phyloP scores from a whole-genome alignment of 2,329 filamentous ascomycete genomes.

The Aspergillus uvarum region DNA sequence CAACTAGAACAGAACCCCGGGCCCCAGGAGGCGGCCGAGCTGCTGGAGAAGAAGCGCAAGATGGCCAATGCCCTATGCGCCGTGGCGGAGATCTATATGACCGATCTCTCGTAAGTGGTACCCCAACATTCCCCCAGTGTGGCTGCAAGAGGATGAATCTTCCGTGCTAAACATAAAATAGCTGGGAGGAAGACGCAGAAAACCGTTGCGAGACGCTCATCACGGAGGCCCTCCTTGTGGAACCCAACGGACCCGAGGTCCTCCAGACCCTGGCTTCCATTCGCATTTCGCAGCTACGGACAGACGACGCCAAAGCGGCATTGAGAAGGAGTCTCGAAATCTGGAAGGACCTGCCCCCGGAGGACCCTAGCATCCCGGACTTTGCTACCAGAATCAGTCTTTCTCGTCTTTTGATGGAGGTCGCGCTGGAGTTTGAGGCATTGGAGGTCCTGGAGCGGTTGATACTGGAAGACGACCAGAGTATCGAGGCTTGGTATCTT shows the following conservation, averaged over 20 bases:
- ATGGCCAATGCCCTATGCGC: slow-evolving; percentile 90
- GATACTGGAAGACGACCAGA: slow-evolving; percentile 84
- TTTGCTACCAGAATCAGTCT: slow-evolving; percentile 84
- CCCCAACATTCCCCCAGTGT: not conserved
- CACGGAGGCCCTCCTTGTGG: slow-evolving; percentile 84
- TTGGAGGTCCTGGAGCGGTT: slow-evolving; percentile 81
- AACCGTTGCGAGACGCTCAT: slow-evolving; percentile 81
- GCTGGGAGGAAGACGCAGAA: slow-evolving; percentile 85
- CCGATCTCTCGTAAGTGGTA: slow-evolving; percentile 73
- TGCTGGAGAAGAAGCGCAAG: slow-evolving; percentile 74
- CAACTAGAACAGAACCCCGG: slow-evolving; percentile 55
- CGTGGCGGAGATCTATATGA: slow-evolving; percentile 98
- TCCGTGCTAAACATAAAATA: slow-evolving; percentile 27
- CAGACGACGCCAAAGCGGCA: slow-evolving; percentile 77
- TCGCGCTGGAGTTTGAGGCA: slow-evolving; percentile 79
- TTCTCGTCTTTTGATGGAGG: slow-evolving; percentile 83
- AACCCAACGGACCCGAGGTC: slow-evolving; percentile 79
- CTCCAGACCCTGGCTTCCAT: slow-evolving; percentile 94
- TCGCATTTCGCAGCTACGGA: slow-evolving; percentile 79
- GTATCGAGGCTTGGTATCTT: slow-evolving; percentile 95
- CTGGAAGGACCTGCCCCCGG: slow-evolving; percentile 76
- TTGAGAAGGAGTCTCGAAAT: slow-evolving; percentile 75
- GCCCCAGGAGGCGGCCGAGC: slow-evolving; percentile 37
- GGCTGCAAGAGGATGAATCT: not conserved
- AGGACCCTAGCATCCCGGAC: slow-evolving; percentile 73